Evolutionary conservation across 768 basidiomycete species (phyloP).

Genomic region (Naganishia randhawae): DNA sequence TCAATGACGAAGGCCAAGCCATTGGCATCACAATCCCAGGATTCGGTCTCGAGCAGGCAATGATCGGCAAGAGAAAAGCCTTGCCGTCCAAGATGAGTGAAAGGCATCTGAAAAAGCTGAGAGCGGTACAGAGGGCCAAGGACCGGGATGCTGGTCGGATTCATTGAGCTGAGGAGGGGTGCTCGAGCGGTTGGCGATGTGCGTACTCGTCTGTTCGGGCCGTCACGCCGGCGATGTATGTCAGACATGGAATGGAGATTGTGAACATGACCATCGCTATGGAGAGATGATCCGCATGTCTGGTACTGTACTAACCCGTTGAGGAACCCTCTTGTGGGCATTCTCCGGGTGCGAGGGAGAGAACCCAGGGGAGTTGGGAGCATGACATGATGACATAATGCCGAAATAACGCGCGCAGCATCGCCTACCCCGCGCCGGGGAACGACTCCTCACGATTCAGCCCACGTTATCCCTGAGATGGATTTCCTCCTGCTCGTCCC

Average conservation of each 20-base stretch:
- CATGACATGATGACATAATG: not conserved
- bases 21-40: slow-evolving; percentile 16
- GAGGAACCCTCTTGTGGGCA: no score
- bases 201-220: no score
- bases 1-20: not conserved
- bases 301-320: no score
- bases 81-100: slow-evolving; percentile 8
- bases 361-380: not conserved
- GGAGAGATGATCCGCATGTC: no score
- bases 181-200: not conserved
- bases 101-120: slow-evolving; percentile 7
- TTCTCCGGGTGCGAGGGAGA: no score
- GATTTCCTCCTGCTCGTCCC: not conserved
- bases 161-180: no score
- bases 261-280: no score
- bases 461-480: not conserved
- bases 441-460: not conserved
- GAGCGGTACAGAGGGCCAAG: slow-evolving; percentile 18
- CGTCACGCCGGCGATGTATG: no score
- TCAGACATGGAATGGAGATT: no score
- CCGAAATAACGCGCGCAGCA: not conserved
- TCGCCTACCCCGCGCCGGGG: not conserved
- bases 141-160: slow-evolving; percentile 7
- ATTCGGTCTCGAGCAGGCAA: slow-evolving; percentile 12
- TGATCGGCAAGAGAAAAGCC: slow-evolving; percentile 18